Base-by-base conservation (phyloP, 495 filamentous ascomycete species). In the Mycothermus thermophilus region DNA sequence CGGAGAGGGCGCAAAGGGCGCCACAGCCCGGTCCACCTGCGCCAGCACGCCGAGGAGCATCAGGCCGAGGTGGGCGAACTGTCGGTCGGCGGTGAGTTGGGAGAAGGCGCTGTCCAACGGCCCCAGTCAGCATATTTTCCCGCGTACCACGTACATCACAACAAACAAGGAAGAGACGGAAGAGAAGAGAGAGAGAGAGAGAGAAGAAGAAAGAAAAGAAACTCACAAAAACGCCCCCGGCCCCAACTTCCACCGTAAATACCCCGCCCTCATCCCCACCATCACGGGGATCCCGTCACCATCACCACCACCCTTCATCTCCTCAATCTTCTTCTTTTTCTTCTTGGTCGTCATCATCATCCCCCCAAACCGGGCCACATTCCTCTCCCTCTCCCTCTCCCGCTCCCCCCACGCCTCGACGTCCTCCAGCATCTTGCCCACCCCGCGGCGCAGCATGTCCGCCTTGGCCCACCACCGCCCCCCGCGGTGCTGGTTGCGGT, bases 21-120 rank as follows among this genome's bases (percentile, higher is more conserved):
- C 34, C 28, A 73, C 55, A 8, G 63, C 55, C 34, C 53, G 61
- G 40, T 66, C 54, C 28, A 81, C 54, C 40, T 75, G 69, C 16
- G 77, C 77, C 29, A 87, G 54, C 10, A 66, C 57, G 12, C 70
- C 75, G n/a, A 86, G 31, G 5, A 92, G 63, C 28, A 81, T 69
- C 11, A 84, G 58, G n/a, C 83, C 83, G n/a, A 90, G 64, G 1
- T 79, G 60, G n/a, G 80, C 71, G 50, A 80, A 85, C 40, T 82
- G 79, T 24, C 62, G 69, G 55, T 85, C 80, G 7, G 74, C 74
- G 4, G 80, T 57, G 10, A 88, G 58, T 17, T 75, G 75, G 6
- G 72, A 73, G 49, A 92, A 88, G 0, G 78, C 73, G 11, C 63
- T 65, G 30, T 15, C 9, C 11, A 8, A 8, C n/a, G 13, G 5